Evolutionary conservation across 2,329 filamentous ascomycete species (phyloP).

Genomic region (Ophiocordyceps unilateralis): DNA sequence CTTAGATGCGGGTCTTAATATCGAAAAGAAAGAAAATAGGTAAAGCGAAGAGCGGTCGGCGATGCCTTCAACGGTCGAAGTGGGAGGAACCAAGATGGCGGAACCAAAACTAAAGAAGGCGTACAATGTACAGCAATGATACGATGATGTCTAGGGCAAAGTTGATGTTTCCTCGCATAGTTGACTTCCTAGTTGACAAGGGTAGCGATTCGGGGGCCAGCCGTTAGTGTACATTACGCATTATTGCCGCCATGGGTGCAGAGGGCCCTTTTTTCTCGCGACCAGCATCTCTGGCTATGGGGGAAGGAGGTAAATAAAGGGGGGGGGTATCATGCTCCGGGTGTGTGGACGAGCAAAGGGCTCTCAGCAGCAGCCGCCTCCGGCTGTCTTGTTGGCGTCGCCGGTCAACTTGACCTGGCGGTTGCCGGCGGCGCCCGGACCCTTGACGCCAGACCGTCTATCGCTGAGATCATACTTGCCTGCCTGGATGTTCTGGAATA

Average conservation of each 20-base stretch:
- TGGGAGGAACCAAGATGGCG: not conserved
- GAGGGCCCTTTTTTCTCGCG: not conserved
- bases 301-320: not conserved
- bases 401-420: constrained; percentile 28
- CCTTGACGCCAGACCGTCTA: constrained; percentile 79
- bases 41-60: constrained; percentile 2
- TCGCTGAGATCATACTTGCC: constrained; percentile 92
- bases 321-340: constrained; percentile 12
- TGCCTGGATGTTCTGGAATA: constrained; percentile 92
- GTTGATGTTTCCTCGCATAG: constrained; percentile 7
- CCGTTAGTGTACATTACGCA: constrained; percentile 1
- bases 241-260: not conserved
- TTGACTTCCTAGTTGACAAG: constrained; percentile 1
- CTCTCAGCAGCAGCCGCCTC: constrained; percentile 29
- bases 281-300: not conserved
- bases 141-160: constrained; percentile 12
- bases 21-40: constrained; percentile 7
- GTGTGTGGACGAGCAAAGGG: not conserved
- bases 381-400: constrained; percentile 19
- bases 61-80: not conserved
- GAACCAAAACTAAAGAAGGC: not conserved
- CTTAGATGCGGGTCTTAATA: not conserved
- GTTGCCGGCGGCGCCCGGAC: constrained; percentile 33
- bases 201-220: not conserved
- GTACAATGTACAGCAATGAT: not conserved